A percentile compares a stretch with the other conserved stretches of the same genome.
phyloP scores from a whole-genome alignment of 192 early-diverging fungal genomes.

The Mortierella alpina region DNA sequence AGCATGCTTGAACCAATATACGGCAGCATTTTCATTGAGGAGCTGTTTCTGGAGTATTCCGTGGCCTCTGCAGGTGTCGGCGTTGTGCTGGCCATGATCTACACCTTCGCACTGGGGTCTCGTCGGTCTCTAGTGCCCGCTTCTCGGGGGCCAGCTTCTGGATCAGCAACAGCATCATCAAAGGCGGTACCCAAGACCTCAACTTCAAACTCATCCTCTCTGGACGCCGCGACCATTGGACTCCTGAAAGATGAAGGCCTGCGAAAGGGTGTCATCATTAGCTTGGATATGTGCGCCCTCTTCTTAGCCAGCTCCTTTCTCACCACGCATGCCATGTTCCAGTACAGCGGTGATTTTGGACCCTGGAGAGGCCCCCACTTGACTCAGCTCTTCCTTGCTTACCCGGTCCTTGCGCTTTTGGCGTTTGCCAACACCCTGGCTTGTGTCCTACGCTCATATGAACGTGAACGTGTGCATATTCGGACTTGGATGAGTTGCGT shows the following conservation, averaged over 20 bases:
- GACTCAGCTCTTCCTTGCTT: slow-evolving; percentile 64
- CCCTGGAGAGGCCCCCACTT: slow-evolving; percentile 68
- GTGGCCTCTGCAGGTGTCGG: slow-evolving; percentile 58
- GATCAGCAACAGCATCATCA: background rate
- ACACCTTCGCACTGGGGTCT: background rate
- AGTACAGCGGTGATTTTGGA: slow-evolving; percentile 63
- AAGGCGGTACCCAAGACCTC: background rate
- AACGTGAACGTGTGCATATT: slow-evolving; percentile 23
- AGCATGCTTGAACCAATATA: slow-evolving; percentile 75
- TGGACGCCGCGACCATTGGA: slow-evolving; percentile 2
- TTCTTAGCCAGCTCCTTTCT: slow-evolving; percentile 64
- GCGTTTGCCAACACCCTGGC: slow-evolving; percentile 61
- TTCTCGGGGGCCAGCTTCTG: slow-evolving; percentile 5
- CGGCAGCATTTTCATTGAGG: slow-evolving; percentile 70
- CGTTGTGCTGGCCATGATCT: slow-evolving; percentile 51
- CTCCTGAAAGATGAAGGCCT: slow-evolving; percentile 46
- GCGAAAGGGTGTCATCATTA: slow-evolving; percentile 53
- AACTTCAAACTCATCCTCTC: background rate
- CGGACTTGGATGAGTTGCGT: slow-evolving; percentile 50
- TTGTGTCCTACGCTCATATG: slow-evolving; percentile 48
- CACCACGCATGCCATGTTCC: slow-evolving; percentile 58
- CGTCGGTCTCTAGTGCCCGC: no score
- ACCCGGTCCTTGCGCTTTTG: slow-evolving; percentile 60
- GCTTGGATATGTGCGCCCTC: slow-evolving; percentile 61
- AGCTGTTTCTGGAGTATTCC: slow-evolving; percentile 57